Percentiles rank a stretch among this genome's conserved stretches.
Evolutionary conservation across 345 rosid genomes (phyloP).

Genomic region (Gossypioides kirkii): DNA sequence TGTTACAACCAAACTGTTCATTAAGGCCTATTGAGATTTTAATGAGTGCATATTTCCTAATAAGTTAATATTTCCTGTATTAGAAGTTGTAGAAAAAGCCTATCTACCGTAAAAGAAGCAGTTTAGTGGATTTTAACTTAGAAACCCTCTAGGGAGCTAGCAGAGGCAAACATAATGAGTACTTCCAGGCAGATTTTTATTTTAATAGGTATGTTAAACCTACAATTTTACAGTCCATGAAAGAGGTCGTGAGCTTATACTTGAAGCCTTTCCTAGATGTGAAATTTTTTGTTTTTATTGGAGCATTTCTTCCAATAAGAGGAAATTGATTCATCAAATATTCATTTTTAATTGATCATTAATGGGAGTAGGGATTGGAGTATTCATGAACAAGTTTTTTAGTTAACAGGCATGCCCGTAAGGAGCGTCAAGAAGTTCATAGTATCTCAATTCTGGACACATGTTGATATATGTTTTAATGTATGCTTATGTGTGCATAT

Average conservation of each 20-base stretch:
- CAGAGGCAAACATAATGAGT: neutral
- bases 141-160: neutral
- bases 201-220: neutral
- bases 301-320: neutral
- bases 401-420: neutral
- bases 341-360: neutral
- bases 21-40: neutral
- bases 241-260: neutral
- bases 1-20: neutral
- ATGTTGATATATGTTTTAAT: neutral
- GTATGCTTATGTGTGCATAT: neutral
- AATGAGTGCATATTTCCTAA: neutral
- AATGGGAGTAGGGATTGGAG: neutral
- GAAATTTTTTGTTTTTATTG: neutral
- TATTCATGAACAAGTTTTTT: neutral
- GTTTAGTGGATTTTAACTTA: neutral
- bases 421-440: neutral
- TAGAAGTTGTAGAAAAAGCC: neutral
- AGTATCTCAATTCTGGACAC: neutral
- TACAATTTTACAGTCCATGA: neutral
- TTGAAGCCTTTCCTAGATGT: neutral
- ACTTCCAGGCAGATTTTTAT: neutral
- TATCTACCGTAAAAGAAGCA: neutral
- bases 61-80: neutral
- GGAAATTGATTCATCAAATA: neutral